Base-by-base conservation (phyloP, 2,329 filamentous ascomycete species). In the Hyphodiscus sp. region DNA sequence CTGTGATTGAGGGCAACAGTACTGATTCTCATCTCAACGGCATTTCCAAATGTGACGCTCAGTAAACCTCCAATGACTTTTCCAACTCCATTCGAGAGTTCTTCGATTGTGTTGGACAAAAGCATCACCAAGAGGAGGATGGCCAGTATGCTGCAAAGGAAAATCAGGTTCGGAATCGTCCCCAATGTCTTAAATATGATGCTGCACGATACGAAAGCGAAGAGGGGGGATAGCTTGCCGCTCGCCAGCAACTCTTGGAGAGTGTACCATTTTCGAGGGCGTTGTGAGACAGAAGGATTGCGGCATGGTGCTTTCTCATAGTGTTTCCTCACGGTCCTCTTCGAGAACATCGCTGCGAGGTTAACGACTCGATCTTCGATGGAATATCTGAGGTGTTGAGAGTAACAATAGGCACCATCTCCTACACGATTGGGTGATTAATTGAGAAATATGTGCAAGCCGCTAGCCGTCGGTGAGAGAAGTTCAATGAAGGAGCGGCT, bases 1-100 rank as follows among this genome's bases (percentile, higher is more conserved):
- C 84, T 83, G 63, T 94, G 83, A 61, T 77, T 82, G 45, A 99
- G 79, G 18, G 94, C 94, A 59, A 97, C 87, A 63, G 97, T 92
- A 69, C 89, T 95, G 68, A 95, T 78, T 68, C 79, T 80, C 51
- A 82, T 65, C 64, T 82, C 79, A 30, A 82, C 79, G n/a, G 76
- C 77, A 70, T 81, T 82, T 47, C 65, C 65, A 60, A 67, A 67
- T 7, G 61, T 67, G 42, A 76, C 77, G 67, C 81, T 81, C 69
- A 78, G 70, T 55, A 78, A 62, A n/a, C 78, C 79, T 50, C 79
- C 79, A 45, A 82, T 63, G 1, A 79, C 81, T 61, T 81, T 15
- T 79, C 79, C 41, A 81, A 67, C 65, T 79, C 78, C 26, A 73
- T 73, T 18, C 74, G 57, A 73, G 45, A 82, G 68, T 68, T 82